These are phyloP conservation scores for Aegilops umbellulata DNA, from an alignment of 176 grass and related monocot species.

Conservation along the genomic window DNA sequence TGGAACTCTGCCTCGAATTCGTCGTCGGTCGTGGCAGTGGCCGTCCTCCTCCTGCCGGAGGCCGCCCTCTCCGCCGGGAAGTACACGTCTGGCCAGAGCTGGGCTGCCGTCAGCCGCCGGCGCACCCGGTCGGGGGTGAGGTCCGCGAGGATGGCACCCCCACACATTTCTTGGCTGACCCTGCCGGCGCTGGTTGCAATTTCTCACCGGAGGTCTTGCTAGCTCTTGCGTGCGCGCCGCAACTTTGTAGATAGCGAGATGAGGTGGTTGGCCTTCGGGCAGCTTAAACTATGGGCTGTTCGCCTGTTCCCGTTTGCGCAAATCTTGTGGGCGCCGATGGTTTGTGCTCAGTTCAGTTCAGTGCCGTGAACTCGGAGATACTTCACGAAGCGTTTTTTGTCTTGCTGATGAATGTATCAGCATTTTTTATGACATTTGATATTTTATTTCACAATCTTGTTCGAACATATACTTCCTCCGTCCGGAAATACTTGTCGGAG, in stretches of 20 bases:
- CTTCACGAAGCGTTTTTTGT: too few relatives aligned
- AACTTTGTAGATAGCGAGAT: not conserved
- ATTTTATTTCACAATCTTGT: too few relatives aligned
- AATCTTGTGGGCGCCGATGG: not conserved
- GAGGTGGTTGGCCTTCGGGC: not conserved
- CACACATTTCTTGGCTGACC: not conserved
- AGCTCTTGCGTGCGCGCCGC: not conserved
- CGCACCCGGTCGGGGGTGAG: not conserved
- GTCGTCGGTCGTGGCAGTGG: conserved; percentile 3
- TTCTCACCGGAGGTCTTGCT: not conserved
- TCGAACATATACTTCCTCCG: too few relatives aligned
- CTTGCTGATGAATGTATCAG: too few relatives aligned
- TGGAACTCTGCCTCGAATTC: conserved; percentile 17
- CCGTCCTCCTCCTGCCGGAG: not conserved
- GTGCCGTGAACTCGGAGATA: too few relatives aligned
- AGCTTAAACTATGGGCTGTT: not conserved
- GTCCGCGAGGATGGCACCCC: not conserved
- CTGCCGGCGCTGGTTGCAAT: not conserved
- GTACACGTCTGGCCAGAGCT: not conserved
- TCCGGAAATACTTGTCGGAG: too few relatives aligned
- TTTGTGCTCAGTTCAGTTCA: not conserved
- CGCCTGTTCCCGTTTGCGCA: not conserved
- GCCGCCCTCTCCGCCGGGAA: not conserved
- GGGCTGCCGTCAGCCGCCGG: not conserved
- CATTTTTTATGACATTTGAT: too few relatives aligned